A percentile compares a stretch with the other conserved stretches of the same genome.
Evolutionary conservation across 2,329 filamentous ascomycete genomes (phyloP).

Genomic region (Fusarium nelsonii): DNA sequence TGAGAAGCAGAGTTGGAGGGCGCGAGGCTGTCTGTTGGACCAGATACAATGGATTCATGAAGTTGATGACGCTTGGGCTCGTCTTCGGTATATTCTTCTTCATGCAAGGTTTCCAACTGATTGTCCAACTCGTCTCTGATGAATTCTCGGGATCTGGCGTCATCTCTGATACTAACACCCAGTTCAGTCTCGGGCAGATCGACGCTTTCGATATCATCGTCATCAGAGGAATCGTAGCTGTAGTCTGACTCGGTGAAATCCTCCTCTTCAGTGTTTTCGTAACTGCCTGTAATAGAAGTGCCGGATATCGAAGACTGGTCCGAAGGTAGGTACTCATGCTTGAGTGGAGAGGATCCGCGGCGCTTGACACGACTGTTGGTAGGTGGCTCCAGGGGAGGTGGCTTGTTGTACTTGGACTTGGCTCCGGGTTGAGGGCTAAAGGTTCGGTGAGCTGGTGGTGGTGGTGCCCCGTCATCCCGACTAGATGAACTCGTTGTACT

Average conservation of each 20-base stretch:
- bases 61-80: conserved; percentile 41
- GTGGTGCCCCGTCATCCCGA: conserved; percentile 68
- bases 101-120: conserved; percentile 52
- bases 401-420: conserved; percentile 47
- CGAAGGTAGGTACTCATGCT: conserved; percentile 96
- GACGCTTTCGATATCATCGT: conserved; percentile 68
- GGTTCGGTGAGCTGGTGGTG: conserved; percentile 66
- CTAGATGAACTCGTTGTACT: conserved; percentile 48
- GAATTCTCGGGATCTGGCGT: conserved; percentile 63
- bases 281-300: conserved; percentile 65
- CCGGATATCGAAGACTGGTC: conserved; percentile 72
- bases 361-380: conserved; percentile 67
- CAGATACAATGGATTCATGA: conserved; percentile 59
- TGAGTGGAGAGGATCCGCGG: conserved; percentile 89
- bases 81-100: conserved; percentile 28
- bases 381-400: conserved; percentile 63
- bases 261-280: conserved; percentile 56
- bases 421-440: conserved; percentile 49
- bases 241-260: conserved; percentile 65
- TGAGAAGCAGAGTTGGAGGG: conserved; percentile 89
- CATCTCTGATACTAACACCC: conserved; percentile 66
- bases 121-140: conserved; percentile 44
- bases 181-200: conserved; percentile 70
- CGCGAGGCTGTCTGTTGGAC: conserved; percentile 72
- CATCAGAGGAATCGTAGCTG: conserved; percentile 61